Evolutionary conservation across 1,139 yeast species (phyloP), one percentile per base, ranked within the genome.

Genomic region (Hyphopichia burtonii): DNA sequence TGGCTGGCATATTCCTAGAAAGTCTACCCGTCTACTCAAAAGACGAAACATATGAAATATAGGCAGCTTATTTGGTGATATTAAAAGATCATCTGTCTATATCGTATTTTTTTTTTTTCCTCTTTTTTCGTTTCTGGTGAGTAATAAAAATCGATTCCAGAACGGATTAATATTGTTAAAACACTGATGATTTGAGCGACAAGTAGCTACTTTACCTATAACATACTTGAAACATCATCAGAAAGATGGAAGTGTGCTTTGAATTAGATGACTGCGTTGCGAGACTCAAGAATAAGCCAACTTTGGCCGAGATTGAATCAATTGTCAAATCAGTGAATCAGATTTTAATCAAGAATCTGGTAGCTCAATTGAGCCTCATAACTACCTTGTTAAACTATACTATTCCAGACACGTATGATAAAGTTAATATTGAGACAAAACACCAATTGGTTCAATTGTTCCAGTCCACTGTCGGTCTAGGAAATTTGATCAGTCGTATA

Each of bases 341-440:
- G 1, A 31, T 34, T 6, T 38, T 44, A 3, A 14, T 15, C 6
- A 34, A 49, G 2, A 34, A 25, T 25, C 46, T 28, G 31, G 33
- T 38, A 2, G 11, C 36, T n/a, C 42, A 42, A 18, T 45, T 57
- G 25, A 43, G 43, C 15, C 34, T 63, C n/a, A 45, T 61, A 2
- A 51, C 60, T 3, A 45, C 57, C 3, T 46, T 71, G 15, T 50
- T 71, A 18, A 61, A 68, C 40, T 49, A 52, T 43, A 67, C 73
- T 2, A 51, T 69, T 7, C 74, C 73, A 1, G 59, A 56, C 39
- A 46, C 55, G 2, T 59, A 54, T 43, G 15, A 12, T 2, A 44
- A 54, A 3, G 49, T 64, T 10, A 59, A 63, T 0, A 8, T 23
- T 1, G 17, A 25, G 2, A 31, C 50, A 11, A 44, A 52, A 36